Percentiles rank a stretch among this genome's conserved stretches.
Conservation (phyloP, 2,329 filamentous ascomycete species). For the Trichoderma asperellum region DNA sequence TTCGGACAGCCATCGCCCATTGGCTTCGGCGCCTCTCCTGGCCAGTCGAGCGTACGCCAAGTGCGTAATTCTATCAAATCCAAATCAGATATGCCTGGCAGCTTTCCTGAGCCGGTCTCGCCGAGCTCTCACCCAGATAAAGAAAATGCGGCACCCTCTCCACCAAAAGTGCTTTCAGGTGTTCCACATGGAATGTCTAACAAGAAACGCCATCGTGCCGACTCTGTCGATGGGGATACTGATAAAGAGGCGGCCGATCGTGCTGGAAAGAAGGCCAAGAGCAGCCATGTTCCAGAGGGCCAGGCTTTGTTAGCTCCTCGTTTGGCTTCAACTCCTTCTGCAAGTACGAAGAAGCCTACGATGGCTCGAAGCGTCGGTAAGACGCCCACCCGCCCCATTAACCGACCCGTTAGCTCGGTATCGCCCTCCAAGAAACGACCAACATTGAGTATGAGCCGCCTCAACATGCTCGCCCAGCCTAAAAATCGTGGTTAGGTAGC, state of each 20-base stretch:
- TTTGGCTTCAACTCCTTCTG: slow-evolving; percentile 43
- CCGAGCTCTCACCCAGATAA: slow-evolving; percentile 52
- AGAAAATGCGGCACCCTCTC: slow-evolving; percentile 55
- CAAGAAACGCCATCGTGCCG: slow-evolving; percentile 67
- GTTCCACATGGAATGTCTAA: slow-evolving; percentile 66
- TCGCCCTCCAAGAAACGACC: slow-evolving; percentile 58
- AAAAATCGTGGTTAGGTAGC: slow-evolving; percentile 55
- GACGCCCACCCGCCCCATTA: slow-evolving; percentile 27
- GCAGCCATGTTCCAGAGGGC: slow-evolving; percentile 53
- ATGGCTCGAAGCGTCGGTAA: slow-evolving; percentile 37
- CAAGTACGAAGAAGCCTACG: slow-evolving; percentile 44
- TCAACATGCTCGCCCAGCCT: slow-evolving; percentile 64
- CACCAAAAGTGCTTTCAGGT: slow-evolving; percentile 45
- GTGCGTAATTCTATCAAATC: slow-evolving; percentile 58
- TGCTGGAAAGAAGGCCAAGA: slow-evolving; percentile 63
- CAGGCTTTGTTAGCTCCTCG: slow-evolving; percentile 58
- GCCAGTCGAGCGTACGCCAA: slow-evolving; percentile 64
- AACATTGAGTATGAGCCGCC: slow-evolving; percentile 60
- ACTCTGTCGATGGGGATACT: slow-evolving; percentile 59
- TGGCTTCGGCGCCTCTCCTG: slow-evolving; percentile 61
- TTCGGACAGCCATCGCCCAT: slow-evolving; percentile 54
- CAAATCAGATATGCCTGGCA: slow-evolving; percentile 56
- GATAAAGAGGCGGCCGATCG: slow-evolving; percentile 53
- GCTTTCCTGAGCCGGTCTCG: slow-evolving; percentile 50
- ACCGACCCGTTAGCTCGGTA: slow-evolving; percentile 32